Evolutionary conservation across 2,329 filamentous ascomycete genomes (phyloP).

Genomic region (Rachicladosporium sp.): DNA sequence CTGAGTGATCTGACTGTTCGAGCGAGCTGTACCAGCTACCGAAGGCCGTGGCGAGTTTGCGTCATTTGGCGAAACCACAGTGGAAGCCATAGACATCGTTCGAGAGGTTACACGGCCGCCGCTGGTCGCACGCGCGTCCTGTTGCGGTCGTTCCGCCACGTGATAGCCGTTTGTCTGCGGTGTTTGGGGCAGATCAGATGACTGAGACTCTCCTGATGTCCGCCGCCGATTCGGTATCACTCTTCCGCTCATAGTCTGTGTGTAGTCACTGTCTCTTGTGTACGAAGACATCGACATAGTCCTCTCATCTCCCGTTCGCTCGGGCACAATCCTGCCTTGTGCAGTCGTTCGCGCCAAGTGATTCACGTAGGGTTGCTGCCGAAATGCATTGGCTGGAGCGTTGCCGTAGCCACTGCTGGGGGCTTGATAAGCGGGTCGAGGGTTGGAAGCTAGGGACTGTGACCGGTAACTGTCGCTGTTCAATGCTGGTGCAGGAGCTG

Average conservation of each 20-base stretch:
- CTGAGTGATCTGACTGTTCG: constrained; percentile 26
- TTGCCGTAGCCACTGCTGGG: constrained; percentile 44
- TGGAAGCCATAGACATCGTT: constrained; percentile 90
- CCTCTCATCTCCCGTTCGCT: constrained; percentile 71
- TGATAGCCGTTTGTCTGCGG: constrained; percentile 21
- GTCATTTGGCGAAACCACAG: constrained; percentile 43
- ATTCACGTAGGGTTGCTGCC: constrained; percentile 62
- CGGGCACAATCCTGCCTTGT: constrained; percentile 81
- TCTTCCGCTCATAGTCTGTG: constrained; percentile 84
- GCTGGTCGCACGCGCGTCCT: constrained; percentile 6
- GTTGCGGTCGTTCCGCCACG: no score
- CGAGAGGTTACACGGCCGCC: constrained; percentile 39
- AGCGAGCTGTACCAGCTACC: constrained; percentile 17
- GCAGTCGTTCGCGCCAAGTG: constrained; percentile 69
- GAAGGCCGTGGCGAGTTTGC: constrained; percentile 17
- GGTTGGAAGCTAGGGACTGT: constrained; percentile 73
- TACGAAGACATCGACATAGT: constrained; percentile 93
- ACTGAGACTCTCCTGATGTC: constrained; percentile 34
- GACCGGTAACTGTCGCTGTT: constrained; percentile 81
- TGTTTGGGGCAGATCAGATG: background rate
- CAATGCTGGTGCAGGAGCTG: constrained; percentile 38
- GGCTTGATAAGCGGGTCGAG: constrained; percentile 60
- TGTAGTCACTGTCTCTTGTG: constrained; percentile 61
- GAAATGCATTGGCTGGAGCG: constrained; percentile 61
- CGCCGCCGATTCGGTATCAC: constrained; percentile 69